phyloP scores from a whole-genome alignment of 257 asterid genomes.

The Paraleonurus japonicus region DNA sequence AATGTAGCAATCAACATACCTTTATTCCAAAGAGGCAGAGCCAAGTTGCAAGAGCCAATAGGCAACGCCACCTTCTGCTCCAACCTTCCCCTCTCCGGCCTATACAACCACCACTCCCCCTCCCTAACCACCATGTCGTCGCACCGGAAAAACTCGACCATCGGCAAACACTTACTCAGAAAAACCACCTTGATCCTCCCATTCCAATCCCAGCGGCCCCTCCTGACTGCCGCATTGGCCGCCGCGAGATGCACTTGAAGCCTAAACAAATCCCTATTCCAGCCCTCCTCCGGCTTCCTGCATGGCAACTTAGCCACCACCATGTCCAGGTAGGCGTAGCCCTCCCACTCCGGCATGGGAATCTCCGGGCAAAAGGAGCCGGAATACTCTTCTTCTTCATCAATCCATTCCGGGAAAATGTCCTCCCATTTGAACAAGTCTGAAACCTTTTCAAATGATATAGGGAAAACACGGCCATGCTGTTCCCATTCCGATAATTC shows the following conservation, averaged over 20 bases:
- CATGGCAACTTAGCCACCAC: conserved; percentile 76
- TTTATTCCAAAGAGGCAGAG: conserved; percentile 87
- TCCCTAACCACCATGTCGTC: conserved; percentile 61
- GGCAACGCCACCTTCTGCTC: conserved; percentile 70
- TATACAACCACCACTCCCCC: conserved; percentile 86
- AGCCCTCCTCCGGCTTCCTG: conserved; percentile 47
- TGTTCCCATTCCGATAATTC: conserved; percentile 60
- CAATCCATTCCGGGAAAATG: conserved; percentile 93
- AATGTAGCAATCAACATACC: conserved; percentile 38
- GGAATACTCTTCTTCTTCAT: conserved; percentile 85
- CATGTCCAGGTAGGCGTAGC: conserved; percentile 48
- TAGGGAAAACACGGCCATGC: conserved; percentile 33
- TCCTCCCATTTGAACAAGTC: conserved; percentile 64
- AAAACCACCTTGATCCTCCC: conserved; percentile 60
- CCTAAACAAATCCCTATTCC: conserved; percentile 80
- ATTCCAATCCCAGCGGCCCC: conserved; percentile 54
- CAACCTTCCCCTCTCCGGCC: conserved; percentile 49
- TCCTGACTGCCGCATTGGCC: conserved; percentile 63
- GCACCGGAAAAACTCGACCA: conserved; percentile 82
- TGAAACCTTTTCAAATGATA: conserved; percentile 50
- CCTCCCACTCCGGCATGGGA: conserved; percentile 62
- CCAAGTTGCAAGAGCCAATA: conserved; percentile 82
- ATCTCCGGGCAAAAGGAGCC: conserved; percentile 84
- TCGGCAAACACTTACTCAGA: conserved; percentile 68
- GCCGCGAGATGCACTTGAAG: conserved; percentile 70